Evolutionary conservation across 2,329 filamentous ascomycete genomes (phyloP).

Genomic region (Fusarium oligoseptatum): DNA sequence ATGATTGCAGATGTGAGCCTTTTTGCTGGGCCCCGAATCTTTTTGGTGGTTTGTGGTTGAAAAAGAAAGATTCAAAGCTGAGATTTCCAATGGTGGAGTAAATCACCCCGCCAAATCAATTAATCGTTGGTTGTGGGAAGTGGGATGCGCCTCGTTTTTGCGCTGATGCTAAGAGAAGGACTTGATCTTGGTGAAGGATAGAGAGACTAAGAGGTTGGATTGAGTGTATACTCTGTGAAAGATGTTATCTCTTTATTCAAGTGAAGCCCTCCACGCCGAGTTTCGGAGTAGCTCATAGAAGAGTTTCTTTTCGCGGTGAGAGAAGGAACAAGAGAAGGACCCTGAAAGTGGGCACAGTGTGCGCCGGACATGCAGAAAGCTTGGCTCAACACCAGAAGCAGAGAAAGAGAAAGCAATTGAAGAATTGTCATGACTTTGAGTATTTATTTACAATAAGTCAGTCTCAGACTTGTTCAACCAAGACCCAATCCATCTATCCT

Average conservation of each 20-base stretch:
- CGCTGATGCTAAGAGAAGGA: not conserved
- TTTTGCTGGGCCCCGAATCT: not conserved
- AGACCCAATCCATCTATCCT: too few species aligned
- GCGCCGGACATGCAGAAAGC: not conserved
- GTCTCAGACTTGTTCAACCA: not conserved
- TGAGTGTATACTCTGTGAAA: too few species aligned
- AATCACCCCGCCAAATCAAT: slow-evolving; percentile 45
- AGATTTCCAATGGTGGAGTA: slow-evolving; percentile 47
- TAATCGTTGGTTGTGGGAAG: slow-evolving; percentile 25
- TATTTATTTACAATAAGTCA: not conserved
- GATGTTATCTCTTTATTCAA: not conserved
- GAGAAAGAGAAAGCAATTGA: not conserved
- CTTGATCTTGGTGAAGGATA: not conserved
- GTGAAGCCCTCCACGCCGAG: not conserved
- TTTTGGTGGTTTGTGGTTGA: slow-evolving; percentile 14
- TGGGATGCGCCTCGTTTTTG: slow-evolving; percentile 20
- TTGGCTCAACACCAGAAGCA: not conserved
- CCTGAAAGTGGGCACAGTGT: slow-evolving; percentile 41
- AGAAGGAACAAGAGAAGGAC: slow-evolving; percentile 22
- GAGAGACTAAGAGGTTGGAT: not conserved
- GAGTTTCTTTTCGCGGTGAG: slow-evolving; percentile 14
- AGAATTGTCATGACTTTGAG: not conserved
- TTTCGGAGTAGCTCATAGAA: slow-evolving; percentile 5
- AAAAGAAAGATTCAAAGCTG: slow-evolving; percentile 27
- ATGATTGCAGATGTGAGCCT: slow-evolving; percentile 29